Base-by-base conservation (phyloP, 768 basidiomycete genomes). In the Russula lepida region DNA sequence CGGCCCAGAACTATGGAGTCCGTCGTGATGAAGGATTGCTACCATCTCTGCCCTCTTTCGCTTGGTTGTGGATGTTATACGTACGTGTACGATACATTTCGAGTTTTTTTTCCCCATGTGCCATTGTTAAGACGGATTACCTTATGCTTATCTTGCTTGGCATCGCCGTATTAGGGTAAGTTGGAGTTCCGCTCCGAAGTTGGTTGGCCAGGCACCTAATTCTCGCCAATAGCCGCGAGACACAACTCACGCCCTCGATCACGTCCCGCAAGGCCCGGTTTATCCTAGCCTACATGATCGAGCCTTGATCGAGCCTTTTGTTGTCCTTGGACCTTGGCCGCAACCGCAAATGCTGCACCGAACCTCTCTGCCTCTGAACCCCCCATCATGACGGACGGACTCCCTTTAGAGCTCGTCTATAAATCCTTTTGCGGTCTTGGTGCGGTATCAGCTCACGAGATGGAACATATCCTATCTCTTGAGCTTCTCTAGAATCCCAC, bases 111-210 rank as follows among this genome's bases (percentile, higher is more conserved):
- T 39, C 9, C 41, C n/a, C 41, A 52, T 50, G 46, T 4, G 21
- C 30, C 21, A 41, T 58, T 57, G 47, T 57, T 35, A 39, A 17
- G 39, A 43, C 51, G 30, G 48, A 59, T 41, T 58, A 51, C 28
- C 49, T 28, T n/a, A 28, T 50, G 28, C 17, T n/a, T 3, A 39
- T 50, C 19, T 15, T 19, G 35, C 13, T 35, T 35, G 35, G n/a
- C n/a, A n/a, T n/a, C n/a, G n/a, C n/a, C n/a, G n/a, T 35, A 13
- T 13, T 35, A 15, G 35, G 39, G 6, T 19, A 41, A n/a, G n/a
- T n/a, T n/a, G n/a, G n/a, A n/a, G n/a, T 41, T 41, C 41, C 41
- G 41, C 41, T 41, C n/a, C 41, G 19, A 8, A 15, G 41, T 8
- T n/a, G 8, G 2, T 37, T 39, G 37, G 37, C 37, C 17, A 39